These are phyloP conservation scores for Globisporangium acanthophoron DNA, from an alignment of 352 stramenopile species.

Conservation along the genomic window DNA sequence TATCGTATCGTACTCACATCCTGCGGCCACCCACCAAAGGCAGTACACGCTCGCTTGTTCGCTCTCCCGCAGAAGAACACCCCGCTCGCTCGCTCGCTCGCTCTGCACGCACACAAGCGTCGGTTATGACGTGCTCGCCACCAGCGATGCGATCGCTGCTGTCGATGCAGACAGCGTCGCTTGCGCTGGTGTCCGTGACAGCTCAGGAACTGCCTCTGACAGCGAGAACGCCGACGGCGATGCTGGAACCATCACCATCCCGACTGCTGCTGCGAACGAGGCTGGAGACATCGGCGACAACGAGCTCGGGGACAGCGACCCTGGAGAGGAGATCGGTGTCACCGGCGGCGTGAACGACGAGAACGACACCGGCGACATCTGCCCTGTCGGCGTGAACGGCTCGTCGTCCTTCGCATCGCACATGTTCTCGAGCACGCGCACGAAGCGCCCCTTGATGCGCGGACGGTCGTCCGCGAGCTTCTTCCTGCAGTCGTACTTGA, in stretches of 20 bases:
- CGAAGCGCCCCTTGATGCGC: constrained; percentile 91
- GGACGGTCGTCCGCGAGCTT: constrained; percentile 96
- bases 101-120: background rate
- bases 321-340: constrained; percentile 13
- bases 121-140: constrained; percentile 13
- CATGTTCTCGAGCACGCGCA: constrained; percentile 71
- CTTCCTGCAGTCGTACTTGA: constrained; percentile 99
- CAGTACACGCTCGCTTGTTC: background rate
- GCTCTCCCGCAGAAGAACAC: background rate
- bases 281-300: constrained; percentile 6
- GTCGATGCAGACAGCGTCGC: constrained; percentile 5
- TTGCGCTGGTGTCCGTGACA: background rate
- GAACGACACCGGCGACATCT: constrained; percentile 13
- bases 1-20: constrained; percentile 2
- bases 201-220: background rate
- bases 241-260: constrained; percentile 2
- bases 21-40: background rate
- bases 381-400: constrained; percentile 18
- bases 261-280: constrained; percentile 3
- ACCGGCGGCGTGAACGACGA: constrained; percentile 15
- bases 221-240: background rate
- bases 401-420: constrained; percentile 39
- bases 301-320: background rate
- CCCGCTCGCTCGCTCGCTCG: background rate
- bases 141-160: constrained; percentile 9